A percentile compares a stretch with the other conserved stretches of the same genome.
phyloP scores from a whole-genome alignment of 164 flowering plant species.

The Malania oleifera region DNA sequence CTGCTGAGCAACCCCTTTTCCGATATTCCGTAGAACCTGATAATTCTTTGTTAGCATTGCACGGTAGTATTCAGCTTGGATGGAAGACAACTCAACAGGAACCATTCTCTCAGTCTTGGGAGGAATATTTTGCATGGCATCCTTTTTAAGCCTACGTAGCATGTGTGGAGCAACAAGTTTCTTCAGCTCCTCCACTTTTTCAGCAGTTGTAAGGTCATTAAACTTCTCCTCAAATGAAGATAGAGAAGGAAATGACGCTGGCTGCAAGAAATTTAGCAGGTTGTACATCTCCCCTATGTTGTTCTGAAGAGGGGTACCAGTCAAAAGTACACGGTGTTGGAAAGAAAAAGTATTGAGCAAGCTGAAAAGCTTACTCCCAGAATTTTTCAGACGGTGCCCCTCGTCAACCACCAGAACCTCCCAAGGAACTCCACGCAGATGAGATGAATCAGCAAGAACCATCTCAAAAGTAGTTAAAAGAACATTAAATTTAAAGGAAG shows the following conservation, averaged over 20 bases:
- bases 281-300: slow-evolving; percentile 97
- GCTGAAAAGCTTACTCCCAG: slow-evolving; percentile 91
- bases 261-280: slow-evolving; percentile 95
- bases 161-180: slow-evolving; percentile 99
- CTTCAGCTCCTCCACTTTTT: slow-evolving; percentile 93
- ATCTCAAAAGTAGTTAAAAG: slow-evolving; percentile 95
- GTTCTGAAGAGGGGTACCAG: slow-evolving; percentile 99
- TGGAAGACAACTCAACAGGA: slow-evolving; percentile 94
- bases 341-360: slow-evolving; percentile 85
- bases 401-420: slow-evolving; percentile 99
- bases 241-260: slow-evolving; percentile 87
- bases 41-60: slow-evolving; percentile 99
- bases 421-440: slow-evolving; percentile 93
- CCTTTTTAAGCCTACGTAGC: slow-evolving; percentile 98
- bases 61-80: slow-evolving; percentile 98
- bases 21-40: slow-evolving; percentile 82
- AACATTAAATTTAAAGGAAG: slow-evolving; percentile 73
- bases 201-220: slow-evolving; percentile 88
- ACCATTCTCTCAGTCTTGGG: slow-evolving; percentile 96
- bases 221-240: slow-evolving; percentile 88
- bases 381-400: slow-evolving; percentile 95
- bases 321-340: slow-evolving; percentile 90
- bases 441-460: slow-evolving; percentile 86
- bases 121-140: slow-evolving; percentile 96
- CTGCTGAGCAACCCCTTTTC: slow-evolving; percentile 92